Evolutionary conservation across 805 yeast genomes (phyloP).

Genomic region (Zygotorulaspora florentina): DNA sequence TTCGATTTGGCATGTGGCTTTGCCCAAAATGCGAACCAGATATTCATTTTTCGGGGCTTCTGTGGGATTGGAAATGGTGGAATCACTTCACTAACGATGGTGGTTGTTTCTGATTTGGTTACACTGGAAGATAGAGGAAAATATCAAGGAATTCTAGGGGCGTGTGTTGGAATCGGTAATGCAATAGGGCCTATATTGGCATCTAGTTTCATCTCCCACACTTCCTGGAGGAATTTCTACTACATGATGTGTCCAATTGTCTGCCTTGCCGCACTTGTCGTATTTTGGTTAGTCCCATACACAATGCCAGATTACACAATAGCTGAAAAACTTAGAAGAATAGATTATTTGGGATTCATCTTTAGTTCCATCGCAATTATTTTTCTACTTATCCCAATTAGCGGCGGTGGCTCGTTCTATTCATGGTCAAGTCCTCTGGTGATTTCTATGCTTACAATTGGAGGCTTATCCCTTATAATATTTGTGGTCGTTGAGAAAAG

Average conservation of each 20-base stretch:
- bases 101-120: conserved; percentile 50
- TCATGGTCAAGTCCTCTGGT: neutral
- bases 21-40: conserved; percentile 45
- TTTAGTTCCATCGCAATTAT: neutral
- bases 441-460: neutral
- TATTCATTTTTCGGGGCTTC: conserved; percentile 49
- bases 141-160: conserved; percentile 52
- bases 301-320: neutral
- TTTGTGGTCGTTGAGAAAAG: neutral
- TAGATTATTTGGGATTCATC: neutral
- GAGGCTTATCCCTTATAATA: neutral
- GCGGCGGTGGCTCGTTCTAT: neutral
- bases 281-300: neutral
- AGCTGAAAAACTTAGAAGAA: neutral
- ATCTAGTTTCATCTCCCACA: conserved; percentile 43
- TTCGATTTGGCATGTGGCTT: conserved; percentile 51
- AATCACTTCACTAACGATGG: conserved; percentile 47
- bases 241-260: neutral
- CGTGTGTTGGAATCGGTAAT: conserved; percentile 48
- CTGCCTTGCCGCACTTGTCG: neutral
- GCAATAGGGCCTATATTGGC: conserved; percentile 54
- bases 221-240: conserved; percentile 24
- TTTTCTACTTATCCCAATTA: neutral
- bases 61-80: conserved; percentile 59
- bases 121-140: conserved; percentile 51